Evolutionary conservation across 1,284 basidiomycete species (phyloP), one percentile per base, ranked within the genome.

Genomic region (Pseudozyma pruni): DNA sequence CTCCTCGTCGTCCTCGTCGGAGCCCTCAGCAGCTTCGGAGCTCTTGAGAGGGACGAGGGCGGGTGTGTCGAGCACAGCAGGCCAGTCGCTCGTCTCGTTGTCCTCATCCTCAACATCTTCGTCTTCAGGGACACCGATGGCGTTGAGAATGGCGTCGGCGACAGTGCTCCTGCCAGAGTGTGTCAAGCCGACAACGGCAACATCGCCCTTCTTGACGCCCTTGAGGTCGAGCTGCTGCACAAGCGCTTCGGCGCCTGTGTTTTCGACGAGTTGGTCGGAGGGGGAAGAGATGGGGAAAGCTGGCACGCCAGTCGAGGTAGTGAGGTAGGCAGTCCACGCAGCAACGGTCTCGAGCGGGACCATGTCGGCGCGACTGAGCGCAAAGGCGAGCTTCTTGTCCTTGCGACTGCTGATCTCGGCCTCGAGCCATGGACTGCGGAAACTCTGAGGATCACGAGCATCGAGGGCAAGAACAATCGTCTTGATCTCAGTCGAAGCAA

Each of bases 11-110:
- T 58, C 61, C 40, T 41, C 50, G 33, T 49, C 50, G 19, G 46
- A 56, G 1, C 49, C 57, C 20, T 58, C 60, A 11, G 50, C 68
- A 10, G 55, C 42, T 34, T 67, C 71, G 10, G 48, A 39, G 40
- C 59, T 55, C 20, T 59, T 67, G 34, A 68, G 49, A 1, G 70
- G 64, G 20, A 78, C 23, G 8, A 81, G 63, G 8, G 63, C 61
- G 2, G 78, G 71, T 20, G 79, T 75, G 52, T 81, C 79, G 32
- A 66, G 76, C 22, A 81, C 71, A 6, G 69, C 63, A 19, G 69
- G 69, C 63, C 63, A 68, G 10, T 72, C 68, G 37, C 48, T 63
- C 25, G 53, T 54, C 37, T 66, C 55, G 39, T 67, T 60, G 33
- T 66, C 58, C 13, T 66, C 46, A 31, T 72, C 53, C n/a, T 66